Conservation (phyloP, 108 stramenopile species). For the Nitzschia inconspicua region DNA sequence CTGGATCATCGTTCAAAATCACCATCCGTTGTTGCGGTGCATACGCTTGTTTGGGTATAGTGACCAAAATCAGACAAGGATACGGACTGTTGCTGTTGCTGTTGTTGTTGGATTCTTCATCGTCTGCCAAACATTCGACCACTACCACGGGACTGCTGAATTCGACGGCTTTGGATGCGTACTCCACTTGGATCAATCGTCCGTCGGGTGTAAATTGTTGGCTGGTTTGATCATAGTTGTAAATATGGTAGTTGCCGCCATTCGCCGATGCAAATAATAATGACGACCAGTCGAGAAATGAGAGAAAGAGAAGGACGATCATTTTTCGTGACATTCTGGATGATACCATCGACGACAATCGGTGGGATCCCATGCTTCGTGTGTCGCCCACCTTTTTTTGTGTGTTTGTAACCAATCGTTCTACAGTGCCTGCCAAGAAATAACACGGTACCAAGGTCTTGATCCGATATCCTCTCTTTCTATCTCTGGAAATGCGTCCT, state of each 20-base stretch:
- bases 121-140: slow-evolving; percentile 15
- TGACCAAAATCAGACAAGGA: slow-evolving; percentile 13
- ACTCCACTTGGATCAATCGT: slow-evolving; percentile 80
- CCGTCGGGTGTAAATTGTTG: slow-evolving; percentile 85
- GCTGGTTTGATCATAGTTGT: slow-evolving; percentile 79
- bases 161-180: slow-evolving; percentile 57
- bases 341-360: no score
- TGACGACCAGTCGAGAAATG: not conserved
- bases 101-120: not conserved
- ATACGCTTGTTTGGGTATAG: not conserved
- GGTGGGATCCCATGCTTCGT: no score
- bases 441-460: no score
- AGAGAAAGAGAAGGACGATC: not conserved
- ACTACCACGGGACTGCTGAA: slow-evolving; percentile 58
- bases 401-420: no score
- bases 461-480: no score
- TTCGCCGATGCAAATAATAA: slow-evolving; percentile 2
- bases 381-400: no score
- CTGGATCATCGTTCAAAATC: slow-evolving; percentile 1
- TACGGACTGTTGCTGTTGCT: not conserved
- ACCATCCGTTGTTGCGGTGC: slow-evolving; percentile 24
- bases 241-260: slow-evolving; percentile 50
- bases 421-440: no score
- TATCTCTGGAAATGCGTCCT: no score
- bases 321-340: no score